Percentiles rank a stretch among this genome's conserved stretches.
These are phyloP conservation scores for Akanthomyces lecanii DNA, from an alignment of 2,329 filamentous ascomycete genomes.

Conservation along the genomic window DNA sequence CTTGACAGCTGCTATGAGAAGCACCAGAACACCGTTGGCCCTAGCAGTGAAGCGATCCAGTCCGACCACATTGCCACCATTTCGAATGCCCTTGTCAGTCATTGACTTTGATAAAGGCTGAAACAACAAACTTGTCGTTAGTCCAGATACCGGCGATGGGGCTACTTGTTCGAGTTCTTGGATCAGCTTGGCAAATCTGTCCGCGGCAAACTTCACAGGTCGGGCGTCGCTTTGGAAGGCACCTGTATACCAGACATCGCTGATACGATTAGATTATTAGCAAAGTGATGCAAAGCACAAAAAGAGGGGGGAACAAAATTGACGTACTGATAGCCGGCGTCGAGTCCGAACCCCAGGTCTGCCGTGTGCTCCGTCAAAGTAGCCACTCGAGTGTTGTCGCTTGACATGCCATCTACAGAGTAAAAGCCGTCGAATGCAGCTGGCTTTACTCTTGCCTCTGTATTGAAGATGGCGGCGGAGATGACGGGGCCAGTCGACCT, in stretches of 20 bases:
- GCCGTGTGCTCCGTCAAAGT: constrained; percentile 28
- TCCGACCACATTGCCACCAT: constrained; percentile 33
- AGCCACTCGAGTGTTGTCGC: constrained; percentile 27
- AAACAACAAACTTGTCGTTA: constrained; percentile 24
- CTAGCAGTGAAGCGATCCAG: constrained; percentile 27
- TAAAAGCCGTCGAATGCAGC: background rate
- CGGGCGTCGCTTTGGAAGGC: constrained; percentile 34
- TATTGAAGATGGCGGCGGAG: background rate
- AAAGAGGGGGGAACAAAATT: background rate
- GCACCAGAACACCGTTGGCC: constrained; percentile 31
- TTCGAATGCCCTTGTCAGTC: constrained; percentile 26
- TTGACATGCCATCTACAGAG: constrained; percentile 19
- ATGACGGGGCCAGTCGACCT: background rate
- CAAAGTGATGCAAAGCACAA: background rate
- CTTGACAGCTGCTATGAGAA: constrained; percentile 28
- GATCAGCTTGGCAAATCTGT: constrained; percentile 29
- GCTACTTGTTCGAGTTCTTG: constrained; percentile 25
- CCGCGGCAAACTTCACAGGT: constrained; percentile 30
- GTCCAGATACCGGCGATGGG: constrained; percentile 15
- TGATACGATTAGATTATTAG: constrained; percentile 11
- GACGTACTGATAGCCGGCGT: constrained; percentile 26
- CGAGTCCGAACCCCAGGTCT: constrained; percentile 29
- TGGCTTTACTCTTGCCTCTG: background rate
- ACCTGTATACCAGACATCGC: constrained; percentile 34
- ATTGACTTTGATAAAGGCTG: constrained; percentile 32